Percentiles rank a stretch among this genome's conserved stretches.
Conservation (phyloP, 371 early-diverging fungal genomes). For the Haplosporangium sp. region DNA sequence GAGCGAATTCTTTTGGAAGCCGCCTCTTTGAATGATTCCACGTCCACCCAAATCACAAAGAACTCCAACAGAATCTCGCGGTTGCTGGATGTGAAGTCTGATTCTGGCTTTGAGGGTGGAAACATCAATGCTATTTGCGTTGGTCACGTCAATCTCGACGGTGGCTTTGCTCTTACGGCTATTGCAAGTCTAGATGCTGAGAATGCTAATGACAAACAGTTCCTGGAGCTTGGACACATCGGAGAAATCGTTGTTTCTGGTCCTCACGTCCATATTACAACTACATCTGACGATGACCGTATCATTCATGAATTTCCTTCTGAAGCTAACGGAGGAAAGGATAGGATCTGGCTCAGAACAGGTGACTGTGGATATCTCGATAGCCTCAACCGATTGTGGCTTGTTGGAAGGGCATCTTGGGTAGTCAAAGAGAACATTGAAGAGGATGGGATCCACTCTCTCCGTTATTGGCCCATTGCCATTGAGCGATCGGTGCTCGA, state of each 20-base stretch:
- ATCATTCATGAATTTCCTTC: constrained; percentile 39
- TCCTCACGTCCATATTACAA: constrained; percentile 54
- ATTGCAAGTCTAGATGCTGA: constrained; percentile 40
- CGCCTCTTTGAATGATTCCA: constrained; percentile 11
- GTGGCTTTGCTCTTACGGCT: constrained; percentile 48
- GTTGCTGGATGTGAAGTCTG: constrained; percentile 33
- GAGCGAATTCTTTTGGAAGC: constrained; percentile 51
- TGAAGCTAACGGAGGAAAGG: constrained; percentile 28
- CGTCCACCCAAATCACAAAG: constrained; percentile 17
- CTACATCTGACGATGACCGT: constrained; percentile 50
- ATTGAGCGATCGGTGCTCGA: constrained; percentile 55
- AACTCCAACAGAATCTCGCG: constrained; percentile 29
- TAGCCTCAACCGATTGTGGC: constrained; percentile 35
- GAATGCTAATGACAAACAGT: constrained; percentile 23
- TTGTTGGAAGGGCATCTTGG: constrained; percentile 54
- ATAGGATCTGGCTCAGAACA: constrained; percentile 49
- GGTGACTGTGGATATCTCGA: constrained; percentile 55
- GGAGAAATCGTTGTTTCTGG: constrained; percentile 55
- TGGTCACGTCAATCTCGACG: constrained; percentile 50
- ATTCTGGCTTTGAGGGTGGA: constrained; percentile 45
- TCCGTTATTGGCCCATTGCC: constrained; percentile 53
- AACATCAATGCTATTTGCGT: constrained; percentile 52
- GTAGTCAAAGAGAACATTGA: constrained; percentile 38
- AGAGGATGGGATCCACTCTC: constrained; percentile 33
- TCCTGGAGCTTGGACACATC: constrained; percentile 47